Percentiles rank a stretch among this genome's conserved stretches.
Evolutionary conservation across 73 alveolate genomes (phyloP).

Genomic region (Symbiodinium natans): DNA sequence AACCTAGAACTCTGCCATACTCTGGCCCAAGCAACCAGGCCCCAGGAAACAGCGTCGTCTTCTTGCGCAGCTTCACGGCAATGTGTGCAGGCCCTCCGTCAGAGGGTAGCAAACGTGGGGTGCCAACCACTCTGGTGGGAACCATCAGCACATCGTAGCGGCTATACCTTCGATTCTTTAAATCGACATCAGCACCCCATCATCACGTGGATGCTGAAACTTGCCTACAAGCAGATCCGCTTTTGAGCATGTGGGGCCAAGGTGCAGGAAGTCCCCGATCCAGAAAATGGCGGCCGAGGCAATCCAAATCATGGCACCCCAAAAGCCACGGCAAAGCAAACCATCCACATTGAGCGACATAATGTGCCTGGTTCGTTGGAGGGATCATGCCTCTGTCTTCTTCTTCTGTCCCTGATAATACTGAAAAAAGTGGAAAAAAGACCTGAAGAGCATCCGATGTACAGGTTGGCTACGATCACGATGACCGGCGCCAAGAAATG

Average conservation of each 20-base stretch:
- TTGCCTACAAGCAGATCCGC: no score
- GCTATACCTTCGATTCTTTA: no score
- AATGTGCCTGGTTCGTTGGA: no score
- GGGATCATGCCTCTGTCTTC: no score
- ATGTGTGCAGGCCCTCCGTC: conserved; percentile 65
- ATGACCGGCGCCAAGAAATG: conserved; percentile 58
- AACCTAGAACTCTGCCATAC: no score
- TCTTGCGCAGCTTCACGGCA: conserved; percentile 34
- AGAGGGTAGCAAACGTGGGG: conserved; percentile 42
- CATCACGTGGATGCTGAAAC: no score
- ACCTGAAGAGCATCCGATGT: no score
- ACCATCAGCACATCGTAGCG: conserved; percentile 52
- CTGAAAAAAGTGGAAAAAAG: no score
- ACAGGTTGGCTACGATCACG: conserved; percentile 5
- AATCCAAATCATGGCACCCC: conserved; percentile 48
- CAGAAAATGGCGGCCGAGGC: conserved; percentile 51
- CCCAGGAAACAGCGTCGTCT: conserved; percentile 39
- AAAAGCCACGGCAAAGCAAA: conserved; percentile 44
- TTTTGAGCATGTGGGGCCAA: no score
- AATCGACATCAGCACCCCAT: no score
- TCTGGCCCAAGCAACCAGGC: conserved; percentile 57
- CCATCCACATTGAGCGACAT: conserved; percentile 38
- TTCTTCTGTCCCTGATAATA: no score
- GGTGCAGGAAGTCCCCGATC: conserved; percentile 43
- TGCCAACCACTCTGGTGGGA: conserved; percentile 26